A percentile compares a stretch with the other conserved stretches of the same genome.
Conservation (phyloP, 2,329 filamentous ascomycete genomes). For the Phyllachora maydis region DNA sequence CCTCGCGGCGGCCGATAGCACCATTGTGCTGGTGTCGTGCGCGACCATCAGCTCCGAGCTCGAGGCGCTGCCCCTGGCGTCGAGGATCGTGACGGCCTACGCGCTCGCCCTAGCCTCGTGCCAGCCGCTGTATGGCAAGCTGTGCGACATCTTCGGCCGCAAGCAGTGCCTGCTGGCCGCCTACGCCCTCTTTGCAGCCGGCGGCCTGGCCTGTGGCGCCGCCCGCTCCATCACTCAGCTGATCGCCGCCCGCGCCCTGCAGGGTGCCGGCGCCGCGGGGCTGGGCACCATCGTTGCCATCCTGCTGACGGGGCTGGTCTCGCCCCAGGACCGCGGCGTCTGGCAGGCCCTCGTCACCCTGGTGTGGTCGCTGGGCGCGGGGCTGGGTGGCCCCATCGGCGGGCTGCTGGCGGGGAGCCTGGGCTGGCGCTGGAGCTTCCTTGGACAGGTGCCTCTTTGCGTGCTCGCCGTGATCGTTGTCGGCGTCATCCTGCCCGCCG, state of each 20-base stretch:
- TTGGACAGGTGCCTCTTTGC: slow-evolving; percentile 50
- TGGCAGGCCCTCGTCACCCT: slow-evolving; percentile 61
- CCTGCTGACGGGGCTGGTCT: slow-evolving; percentile 49
- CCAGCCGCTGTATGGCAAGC: slow-evolving; percentile 42
- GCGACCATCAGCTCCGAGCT: slow-evolving; percentile 59
- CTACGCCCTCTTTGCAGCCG: slow-evolving; percentile 12
- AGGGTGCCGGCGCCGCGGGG: slow-evolving; percentile 44
- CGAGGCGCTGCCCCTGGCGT: slow-evolving; percentile 51
- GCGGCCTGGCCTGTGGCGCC: slow-evolving; percentile 28
- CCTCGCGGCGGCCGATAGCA: slow-evolving; percentile 54
- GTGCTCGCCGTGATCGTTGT: slow-evolving; percentile 44
- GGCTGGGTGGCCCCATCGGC: slow-evolving; percentile 47
- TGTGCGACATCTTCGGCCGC: slow-evolving; percentile 38
- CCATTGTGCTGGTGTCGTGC: slow-evolving; percentile 60
- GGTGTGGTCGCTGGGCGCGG: slow-evolving; percentile 47
- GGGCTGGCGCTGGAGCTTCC: slow-evolving; percentile 61
- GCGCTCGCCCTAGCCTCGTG: slow-evolving; percentile 57
- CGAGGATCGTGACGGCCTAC: slow-evolving; percentile 44
- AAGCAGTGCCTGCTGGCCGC: slow-evolving; percentile 45
- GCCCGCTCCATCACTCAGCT: slow-evolving; percentile 25
- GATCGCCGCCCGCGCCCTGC: slow-evolving; percentile 19
- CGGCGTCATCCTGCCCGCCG: slow-evolving; percentile 38
- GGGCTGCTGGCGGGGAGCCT: slow-evolving; percentile 52
- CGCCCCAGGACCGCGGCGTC: slow-evolving; percentile 45
- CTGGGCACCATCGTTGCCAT: slow-evolving; percentile 53